A percentile compares a stretch with the other conserved stretches of the same genome.
phyloP scores from a whole-genome alignment of 1,284 basidiomycete species.

The Fomitopsis schrenkii region DNA sequence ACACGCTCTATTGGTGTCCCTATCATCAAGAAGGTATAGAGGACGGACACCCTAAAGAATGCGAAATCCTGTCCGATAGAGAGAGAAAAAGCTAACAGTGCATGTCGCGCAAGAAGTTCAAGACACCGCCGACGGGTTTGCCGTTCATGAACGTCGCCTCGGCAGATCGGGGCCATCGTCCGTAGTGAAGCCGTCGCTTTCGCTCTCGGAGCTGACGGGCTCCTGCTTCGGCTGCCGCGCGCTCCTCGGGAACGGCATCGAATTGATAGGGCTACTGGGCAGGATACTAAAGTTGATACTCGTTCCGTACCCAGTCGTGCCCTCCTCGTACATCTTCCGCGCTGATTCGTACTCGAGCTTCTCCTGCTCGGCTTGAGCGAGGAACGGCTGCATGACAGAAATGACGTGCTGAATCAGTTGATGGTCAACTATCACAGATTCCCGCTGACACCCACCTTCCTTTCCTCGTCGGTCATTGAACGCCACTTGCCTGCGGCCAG shows the following conservation, averaged over 20 bases:
- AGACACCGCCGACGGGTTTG: background rate
- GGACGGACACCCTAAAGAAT: constrained; percentile 13
- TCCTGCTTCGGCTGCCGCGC: constrained; percentile 57
- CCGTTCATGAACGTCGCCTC: constrained; percentile 3
- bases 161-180: constrained; percentile 37
- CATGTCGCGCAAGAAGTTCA: constrained; percentile 12
- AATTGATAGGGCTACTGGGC: constrained; percentile 50
- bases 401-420: constrained; percentile 1
- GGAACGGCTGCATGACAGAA: constrained; percentile 64
- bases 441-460: constrained; percentile 55
- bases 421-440: constrained; percentile 2
- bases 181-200: constrained; percentile 53
- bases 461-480: constrained; percentile 86
- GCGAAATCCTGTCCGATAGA: constrained; percentile 8
- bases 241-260: constrained; percentile 36
- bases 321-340: constrained; percentile 79
- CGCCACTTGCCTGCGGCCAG: constrained; percentile 92
- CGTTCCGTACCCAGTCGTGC: constrained; percentile 61
- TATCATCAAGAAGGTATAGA: constrained; percentile 12
- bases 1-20: constrained; percentile 6
- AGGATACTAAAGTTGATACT: constrained; percentile 79
- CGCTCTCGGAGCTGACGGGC: constrained; percentile 49
- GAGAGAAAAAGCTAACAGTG: constrained; percentile 9
- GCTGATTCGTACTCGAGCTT: constrained; percentile 88
- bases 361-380: constrained; percentile 88